These are phyloP conservation scores for Polychaeton citri DNA, from an alignment of 2,329 filamentous ascomycete species.

Conservation along the genomic window DNA sequence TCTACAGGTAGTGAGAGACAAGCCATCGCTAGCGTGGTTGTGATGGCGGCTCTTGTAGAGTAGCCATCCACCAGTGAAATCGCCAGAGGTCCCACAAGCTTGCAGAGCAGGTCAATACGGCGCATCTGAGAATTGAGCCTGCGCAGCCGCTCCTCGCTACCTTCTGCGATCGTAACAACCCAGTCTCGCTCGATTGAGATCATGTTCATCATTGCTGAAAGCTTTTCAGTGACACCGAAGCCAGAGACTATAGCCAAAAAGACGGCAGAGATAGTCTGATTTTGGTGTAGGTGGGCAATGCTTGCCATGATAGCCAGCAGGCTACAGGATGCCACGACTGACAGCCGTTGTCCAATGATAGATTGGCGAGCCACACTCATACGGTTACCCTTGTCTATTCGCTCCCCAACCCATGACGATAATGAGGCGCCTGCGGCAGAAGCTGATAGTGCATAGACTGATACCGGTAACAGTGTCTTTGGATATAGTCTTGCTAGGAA, in stretches of 20 bases:
- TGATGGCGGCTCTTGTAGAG: constrained; percentile 37
- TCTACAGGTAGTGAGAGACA: constrained; percentile 35
- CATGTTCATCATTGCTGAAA: constrained; percentile 50
- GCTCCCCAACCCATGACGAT: constrained; percentile 43
- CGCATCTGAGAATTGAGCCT: constrained; percentile 45
- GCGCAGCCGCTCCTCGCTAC: constrained; percentile 18
- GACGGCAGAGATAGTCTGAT: neutral
- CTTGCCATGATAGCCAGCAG: neutral
- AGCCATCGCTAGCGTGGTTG: constrained; percentile 38
- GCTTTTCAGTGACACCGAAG: constrained; percentile 56
- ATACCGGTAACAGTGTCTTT: constrained; percentile 50
- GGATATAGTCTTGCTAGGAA: constrained; percentile 34
- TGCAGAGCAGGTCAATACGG: constrained; percentile 46
- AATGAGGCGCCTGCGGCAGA: constrained; percentile 44
- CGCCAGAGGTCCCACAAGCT: constrained; percentile 40
- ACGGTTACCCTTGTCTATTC: constrained; percentile 41
- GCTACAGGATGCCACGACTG: constrained; percentile 14
- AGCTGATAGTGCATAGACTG: constrained; percentile 52
- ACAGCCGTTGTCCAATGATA: constrained; percentile 19
- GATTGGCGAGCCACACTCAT: constrained; percentile 25
- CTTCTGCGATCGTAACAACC: constrained; percentile 41
- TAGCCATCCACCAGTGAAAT: constrained; percentile 37
- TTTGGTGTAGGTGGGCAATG: no score
- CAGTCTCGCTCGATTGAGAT: constrained; percentile 61
- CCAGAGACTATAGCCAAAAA: constrained; percentile 28